These are phyloP conservation scores for Lasiodiplodia sp. DNA, from an alignment of 2,329 filamentous ascomycete species.

Conservation along the genomic window DNA sequence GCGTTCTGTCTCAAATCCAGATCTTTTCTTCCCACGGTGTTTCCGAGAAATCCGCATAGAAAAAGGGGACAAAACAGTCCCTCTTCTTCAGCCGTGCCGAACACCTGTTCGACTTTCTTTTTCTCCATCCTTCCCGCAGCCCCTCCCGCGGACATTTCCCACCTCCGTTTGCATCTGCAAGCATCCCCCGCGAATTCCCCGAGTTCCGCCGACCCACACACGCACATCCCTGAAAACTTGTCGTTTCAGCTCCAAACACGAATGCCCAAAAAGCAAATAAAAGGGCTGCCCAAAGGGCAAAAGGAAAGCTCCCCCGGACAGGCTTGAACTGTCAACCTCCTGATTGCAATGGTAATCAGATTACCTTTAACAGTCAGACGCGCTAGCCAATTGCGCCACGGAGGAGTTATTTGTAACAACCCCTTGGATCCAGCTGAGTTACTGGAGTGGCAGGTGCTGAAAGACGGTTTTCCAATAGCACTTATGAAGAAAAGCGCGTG, in stretches of 20 bases:
- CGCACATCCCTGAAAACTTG: neutral
- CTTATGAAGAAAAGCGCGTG: no score
- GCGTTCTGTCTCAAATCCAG: no score
- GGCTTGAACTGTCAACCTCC: conserved; percentile 29
- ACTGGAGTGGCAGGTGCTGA: no score
- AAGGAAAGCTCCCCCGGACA: conserved; percentile 22
- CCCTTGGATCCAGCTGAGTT: no score
- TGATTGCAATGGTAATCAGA: neutral
- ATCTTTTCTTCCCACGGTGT: no score
- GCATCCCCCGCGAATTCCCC: neutral
- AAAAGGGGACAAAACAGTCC: no score
- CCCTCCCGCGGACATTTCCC: neutral
- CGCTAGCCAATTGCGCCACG: conserved; percentile 62
- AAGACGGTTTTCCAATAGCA: no score
- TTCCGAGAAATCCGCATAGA: no score
- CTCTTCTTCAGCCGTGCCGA: no score
- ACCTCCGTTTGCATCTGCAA: neutral
- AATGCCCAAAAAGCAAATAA: no score
- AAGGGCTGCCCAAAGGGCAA: no score
- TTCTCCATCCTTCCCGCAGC: neutral
- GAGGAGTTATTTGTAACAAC: conserved; percentile 36
- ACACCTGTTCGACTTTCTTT: no score
- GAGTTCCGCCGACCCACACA: neutral
- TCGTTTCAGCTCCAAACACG: neutral
- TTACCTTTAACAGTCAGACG: conserved; percentile 63